Conservation (phyloP, 73 alveolate genomes). For the Paramecium bursaria region DNA sequence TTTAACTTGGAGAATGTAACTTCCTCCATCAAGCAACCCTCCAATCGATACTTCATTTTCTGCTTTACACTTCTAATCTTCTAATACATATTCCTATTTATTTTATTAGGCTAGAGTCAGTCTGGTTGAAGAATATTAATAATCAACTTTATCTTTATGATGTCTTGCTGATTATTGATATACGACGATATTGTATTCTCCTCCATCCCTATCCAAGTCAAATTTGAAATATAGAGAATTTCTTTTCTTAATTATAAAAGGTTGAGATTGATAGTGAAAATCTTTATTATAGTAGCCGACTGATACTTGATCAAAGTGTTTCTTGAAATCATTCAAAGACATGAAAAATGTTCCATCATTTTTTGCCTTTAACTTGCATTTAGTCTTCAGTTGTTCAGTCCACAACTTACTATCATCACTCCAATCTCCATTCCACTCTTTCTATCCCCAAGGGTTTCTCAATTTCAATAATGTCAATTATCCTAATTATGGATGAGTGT, state of each 20-base stretch:
- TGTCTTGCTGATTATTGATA: constrained; percentile 58
- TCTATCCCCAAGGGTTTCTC: constrained; percentile 86
- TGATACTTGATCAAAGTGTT: constrained; percentile 49
- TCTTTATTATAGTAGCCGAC: constrained; percentile 58
- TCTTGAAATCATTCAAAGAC: constrained; percentile 68
- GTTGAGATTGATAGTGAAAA: constrained; percentile 8
- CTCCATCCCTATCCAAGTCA: constrained; percentile 1
- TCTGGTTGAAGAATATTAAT: constrained; percentile 26
- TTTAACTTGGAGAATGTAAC: constrained; percentile 29
- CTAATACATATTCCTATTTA: neutral
- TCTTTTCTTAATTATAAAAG: neutral
- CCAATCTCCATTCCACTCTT: constrained; percentile 86
- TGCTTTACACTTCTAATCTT: neutral
- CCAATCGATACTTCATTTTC: constrained; percentile 37
- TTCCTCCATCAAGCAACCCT: constrained; percentile 32
- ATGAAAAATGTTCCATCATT: constrained; percentile 74
- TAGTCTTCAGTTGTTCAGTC: constrained; percentile 64
- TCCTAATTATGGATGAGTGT: constrained; percentile 32
- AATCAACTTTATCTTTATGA: constrained; percentile 43
- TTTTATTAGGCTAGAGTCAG: neutral
- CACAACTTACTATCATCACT: constrained; percentile 63
- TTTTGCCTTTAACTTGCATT: constrained; percentile 1
- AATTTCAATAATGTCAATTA: constrained; percentile 34
- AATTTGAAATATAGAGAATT: constrained; percentile 45
- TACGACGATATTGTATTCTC: constrained; percentile 57